Evolutionary conservation across 306 rosid species (phyloP).

Genomic region (Cicer bijugum): DNA sequence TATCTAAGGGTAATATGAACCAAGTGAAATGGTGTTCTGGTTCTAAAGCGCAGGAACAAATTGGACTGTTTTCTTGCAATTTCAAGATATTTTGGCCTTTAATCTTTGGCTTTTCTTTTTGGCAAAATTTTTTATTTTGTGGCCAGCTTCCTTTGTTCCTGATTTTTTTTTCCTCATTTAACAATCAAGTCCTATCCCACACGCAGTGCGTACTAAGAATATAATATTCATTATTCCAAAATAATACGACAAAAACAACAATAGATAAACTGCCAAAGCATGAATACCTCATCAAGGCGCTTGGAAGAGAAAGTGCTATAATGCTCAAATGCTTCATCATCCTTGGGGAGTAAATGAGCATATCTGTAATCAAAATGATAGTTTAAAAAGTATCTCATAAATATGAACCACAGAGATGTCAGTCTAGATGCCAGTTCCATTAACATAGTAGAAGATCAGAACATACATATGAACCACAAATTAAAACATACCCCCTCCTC

Average conservation of each 20-base stretch:
- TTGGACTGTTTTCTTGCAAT: constrained; percentile 7
- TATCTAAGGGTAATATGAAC: constrained; percentile 12
- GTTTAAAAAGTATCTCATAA: constrained; percentile 20
- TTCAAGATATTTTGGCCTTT: background rate
- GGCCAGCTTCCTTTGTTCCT: background rate
- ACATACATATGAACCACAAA: constrained; percentile 6
- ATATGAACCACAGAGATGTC: constrained; percentile 27
- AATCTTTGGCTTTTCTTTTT: constrained; percentile 17
- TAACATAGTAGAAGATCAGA: constrained; percentile 6
- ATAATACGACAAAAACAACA: constrained; percentile 2
- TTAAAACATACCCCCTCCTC: no score
- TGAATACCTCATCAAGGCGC: constrained; percentile 92
- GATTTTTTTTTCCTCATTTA: background rate
- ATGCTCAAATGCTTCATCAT: constrained; percentile 89
- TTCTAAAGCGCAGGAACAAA: constrained; percentile 16
- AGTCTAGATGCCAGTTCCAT: constrained; percentile 25
- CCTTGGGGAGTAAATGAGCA: constrained; percentile 88
- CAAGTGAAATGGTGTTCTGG: background rate
- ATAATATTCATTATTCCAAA: background rate
- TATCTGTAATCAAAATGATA: constrained; percentile 57
- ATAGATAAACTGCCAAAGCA: constrained; percentile 26
- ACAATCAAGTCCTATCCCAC: background rate
- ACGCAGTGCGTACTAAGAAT: background rate
- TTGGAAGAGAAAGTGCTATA: constrained; percentile 75
- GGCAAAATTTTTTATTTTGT: background rate